phyloP scores from a whole-genome alignment of 2,329 filamentous ascomycete species.

The Leptographium wingfieldii region DNA sequence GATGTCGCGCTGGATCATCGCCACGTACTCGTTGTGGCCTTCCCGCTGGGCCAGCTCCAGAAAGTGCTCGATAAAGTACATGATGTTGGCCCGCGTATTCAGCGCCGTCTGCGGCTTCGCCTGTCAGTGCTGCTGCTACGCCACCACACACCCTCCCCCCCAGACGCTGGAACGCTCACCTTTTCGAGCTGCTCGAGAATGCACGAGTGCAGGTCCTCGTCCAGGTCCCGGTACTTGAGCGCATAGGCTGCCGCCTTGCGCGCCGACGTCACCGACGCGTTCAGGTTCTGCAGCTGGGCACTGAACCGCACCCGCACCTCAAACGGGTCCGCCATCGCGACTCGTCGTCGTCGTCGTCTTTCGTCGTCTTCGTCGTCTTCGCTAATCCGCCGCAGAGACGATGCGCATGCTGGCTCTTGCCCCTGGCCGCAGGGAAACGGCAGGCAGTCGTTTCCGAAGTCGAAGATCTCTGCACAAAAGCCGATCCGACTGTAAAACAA shows the following conservation, averaged over 20 bases:
- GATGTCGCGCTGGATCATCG: constrained; percentile 93
- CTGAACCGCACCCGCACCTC: constrained; percentile 98
- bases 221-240: constrained; percentile 84
- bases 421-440: background rate
- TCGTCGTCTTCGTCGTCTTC: background rate
- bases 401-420: background rate
- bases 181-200: constrained; percentile 90
- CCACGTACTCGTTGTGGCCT: constrained; percentile 66
- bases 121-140: too few species aligned
- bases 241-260: constrained; percentile 94
- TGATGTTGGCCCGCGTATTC: constrained; percentile 96
- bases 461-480: too few species aligned
- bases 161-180: constrained; percentile 28
- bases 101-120: constrained; percentile 57
- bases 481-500: too few species aligned
- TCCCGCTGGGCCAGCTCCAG: constrained; percentile 74
- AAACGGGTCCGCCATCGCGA: constrained; percentile 67
- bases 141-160: too few species aligned
- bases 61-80: constrained; percentile 97
- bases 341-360: background rate
- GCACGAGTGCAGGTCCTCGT: constrained; percentile 94
- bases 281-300: constrained; percentile 75
- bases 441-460: background rate
- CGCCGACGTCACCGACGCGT: constrained; percentile 76
- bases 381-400: background rate